These are phyloP conservation scores for Cydonia oblonga DNA, from an alignment of 331 rosid genomes.

Conservation along the genomic window DNA sequence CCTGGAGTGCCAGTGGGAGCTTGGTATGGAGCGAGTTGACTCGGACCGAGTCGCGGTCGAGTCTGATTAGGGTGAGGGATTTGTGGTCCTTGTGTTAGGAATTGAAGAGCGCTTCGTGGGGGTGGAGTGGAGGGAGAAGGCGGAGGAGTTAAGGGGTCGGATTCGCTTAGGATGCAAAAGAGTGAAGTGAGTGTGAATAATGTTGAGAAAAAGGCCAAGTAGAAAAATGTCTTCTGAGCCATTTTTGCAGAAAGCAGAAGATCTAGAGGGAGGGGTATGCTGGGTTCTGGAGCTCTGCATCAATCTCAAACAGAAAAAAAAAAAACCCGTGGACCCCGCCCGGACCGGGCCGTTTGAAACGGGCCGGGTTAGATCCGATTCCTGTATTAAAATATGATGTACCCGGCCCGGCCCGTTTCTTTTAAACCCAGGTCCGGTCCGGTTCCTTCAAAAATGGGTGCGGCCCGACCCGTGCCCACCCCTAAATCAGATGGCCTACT, in stretches of 20 bases:
- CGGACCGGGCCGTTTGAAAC: too few relatives aligned
- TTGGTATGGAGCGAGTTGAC: slow-evolving; percentile 44
- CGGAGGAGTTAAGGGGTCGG: slow-evolving; percentile 10
- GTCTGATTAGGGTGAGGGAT: slow-evolving; percentile 31
- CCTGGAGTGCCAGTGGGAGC: background rate
- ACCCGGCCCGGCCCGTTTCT: too few relatives aligned
- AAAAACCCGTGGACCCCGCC: too few relatives aligned
- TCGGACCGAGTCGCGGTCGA: slow-evolving; percentile 61
- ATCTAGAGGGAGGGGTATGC: slow-evolving; percentile 4
- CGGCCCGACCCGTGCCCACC: too few relatives aligned
- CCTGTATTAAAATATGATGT: too few relatives aligned
- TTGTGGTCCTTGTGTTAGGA: slow-evolving; percentile 42
- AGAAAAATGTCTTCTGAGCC: slow-evolving; percentile 2
- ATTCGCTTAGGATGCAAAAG: slow-evolving; percentile 11
- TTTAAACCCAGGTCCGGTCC: too few relatives aligned
- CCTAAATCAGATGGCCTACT: too few relatives aligned
- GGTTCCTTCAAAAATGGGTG: too few relatives aligned
- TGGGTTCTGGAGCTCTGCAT: too few relatives aligned
- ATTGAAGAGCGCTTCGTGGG: slow-evolving; percentile 41
- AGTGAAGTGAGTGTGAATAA: background rate
- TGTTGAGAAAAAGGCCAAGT: slow-evolving; percentile 8
- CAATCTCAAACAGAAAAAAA: too few relatives aligned
- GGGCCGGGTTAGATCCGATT: too few relatives aligned
- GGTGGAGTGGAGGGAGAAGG: slow-evolving; percentile 35
- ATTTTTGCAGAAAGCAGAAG: slow-evolving; percentile 3